Evolutionary conservation across 352 stramenopile species (phyloP), one percentile per base, ranked within the genome.

Genomic region (Phytophthora multivora): DNA sequence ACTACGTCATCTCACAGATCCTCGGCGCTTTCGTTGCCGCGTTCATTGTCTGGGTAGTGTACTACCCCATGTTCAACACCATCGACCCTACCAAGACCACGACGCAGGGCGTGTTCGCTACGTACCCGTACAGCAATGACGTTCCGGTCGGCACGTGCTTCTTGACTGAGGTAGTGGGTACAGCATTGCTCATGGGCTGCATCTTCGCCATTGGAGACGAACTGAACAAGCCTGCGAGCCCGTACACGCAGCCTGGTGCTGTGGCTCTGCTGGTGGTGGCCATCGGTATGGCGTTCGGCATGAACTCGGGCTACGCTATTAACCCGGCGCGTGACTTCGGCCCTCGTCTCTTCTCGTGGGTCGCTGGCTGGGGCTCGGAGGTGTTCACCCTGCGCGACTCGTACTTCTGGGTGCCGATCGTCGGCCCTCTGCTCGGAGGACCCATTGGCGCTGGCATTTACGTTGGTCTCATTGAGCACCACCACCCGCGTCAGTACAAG

Each of bases 251-350:
- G 28, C 83, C 83, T 15, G 39, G 62, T 35, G 66, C 78, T 1
- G 70, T 87, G 33, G 81, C 78, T 26, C 39, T 89, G 13, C 56
- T 92, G 16, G 73, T 92, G 28, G 66, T 82, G 28, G 80, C 53
- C 5, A 82, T 92, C 30, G 80, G 83, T 38, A 92, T 90, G 75
- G 73, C 77, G 7, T 90, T 92, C 41, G 80, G 83, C 33, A 77
- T 83, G 55, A 92, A 89, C 60, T 81, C 83, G 6, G 79, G 83
- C 45, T 91, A 88, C 61, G 83, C 83, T 23, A 61, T 91, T 25
- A 91, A 91, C 65, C 83, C 79, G 1, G 79, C 79, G 0, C 71
- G 75, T 50, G 79, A 88, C 57, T 81, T 88, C 18, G 75, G 71
- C 8, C 74, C 74, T 26, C 73, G 79, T 25, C 28, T 88, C 13